Evolutionary conservation across 805 yeast genomes (phyloP).

Genomic region (Yamadazyma ubonensis): DNA sequence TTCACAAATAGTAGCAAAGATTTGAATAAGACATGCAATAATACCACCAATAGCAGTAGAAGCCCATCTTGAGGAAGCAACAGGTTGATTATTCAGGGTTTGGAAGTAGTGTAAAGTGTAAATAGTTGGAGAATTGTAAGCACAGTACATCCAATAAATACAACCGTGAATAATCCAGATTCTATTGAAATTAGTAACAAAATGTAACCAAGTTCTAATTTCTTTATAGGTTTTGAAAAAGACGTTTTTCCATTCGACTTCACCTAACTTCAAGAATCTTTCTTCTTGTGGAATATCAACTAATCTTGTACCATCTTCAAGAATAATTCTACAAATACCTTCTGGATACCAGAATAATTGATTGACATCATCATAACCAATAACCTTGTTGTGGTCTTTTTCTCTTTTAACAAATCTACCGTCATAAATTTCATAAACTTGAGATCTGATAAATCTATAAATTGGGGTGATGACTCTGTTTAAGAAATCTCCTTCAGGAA

Average conservation of each 20-base stretch:
- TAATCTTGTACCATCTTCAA: slow-evolving; percentile 89
- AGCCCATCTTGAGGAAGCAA: slow-evolving; percentile 90
- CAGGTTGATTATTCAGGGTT: slow-evolving; percentile 80
- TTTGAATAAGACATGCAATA: slow-evolving; percentile 77
- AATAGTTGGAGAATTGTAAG: slow-evolving; percentile 87
- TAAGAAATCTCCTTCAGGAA: slow-evolving; percentile 87
- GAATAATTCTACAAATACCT: slow-evolving; percentile 89
- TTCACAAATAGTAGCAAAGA: slow-evolving; percentile 85
- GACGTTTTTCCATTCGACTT: slow-evolving; percentile 86
- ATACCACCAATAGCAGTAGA: slow-evolving; percentile 90
- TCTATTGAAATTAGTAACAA: slow-evolving; percentile 94
- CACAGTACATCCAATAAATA: slow-evolving; percentile 90
- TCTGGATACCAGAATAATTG: slow-evolving; percentile 99
- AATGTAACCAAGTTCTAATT: slow-evolving; percentile 95
- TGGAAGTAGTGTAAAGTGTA: slow-evolving; percentile 88
- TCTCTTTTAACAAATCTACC: slow-evolving; percentile 85
- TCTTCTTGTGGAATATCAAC: slow-evolving; percentile 88
- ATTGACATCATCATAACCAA: slow-evolving; percentile 97
- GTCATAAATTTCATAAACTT: slow-evolving; percentile 76
- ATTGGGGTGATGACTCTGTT: slow-evolving; percentile 91
- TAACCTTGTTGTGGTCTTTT: slow-evolving; percentile 73
- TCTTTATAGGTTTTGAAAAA: slow-evolving; percentile 96
- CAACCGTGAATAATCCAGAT: slow-evolving; percentile 94
- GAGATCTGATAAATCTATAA: slow-evolving; percentile 74
- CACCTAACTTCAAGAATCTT: slow-evolving; percentile 86